Conservation (phyloP, 805 yeast species). For the Pichia manshurica region DNA sequence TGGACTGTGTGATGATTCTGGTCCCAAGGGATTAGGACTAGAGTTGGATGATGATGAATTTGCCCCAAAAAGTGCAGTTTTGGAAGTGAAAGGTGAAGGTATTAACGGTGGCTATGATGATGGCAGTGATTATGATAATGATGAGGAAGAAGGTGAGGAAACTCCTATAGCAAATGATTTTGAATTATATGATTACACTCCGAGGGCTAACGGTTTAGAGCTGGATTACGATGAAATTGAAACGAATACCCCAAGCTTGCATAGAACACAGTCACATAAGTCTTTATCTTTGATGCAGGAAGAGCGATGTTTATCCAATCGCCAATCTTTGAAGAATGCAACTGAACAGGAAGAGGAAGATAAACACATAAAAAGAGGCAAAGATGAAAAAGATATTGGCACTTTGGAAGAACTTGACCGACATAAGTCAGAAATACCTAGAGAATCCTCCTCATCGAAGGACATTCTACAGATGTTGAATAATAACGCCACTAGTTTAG, state of each 20-base stretch:
- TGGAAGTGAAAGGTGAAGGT: background rate
- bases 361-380: no score
- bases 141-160: no score
- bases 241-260: background rate
- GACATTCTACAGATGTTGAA: conserved; percentile 7
- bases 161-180: no score
- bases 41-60: conserved; percentile 7
- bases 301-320: no score
- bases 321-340: no score
- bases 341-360: background rate
- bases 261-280: no score
- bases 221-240: background rate
- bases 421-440: no score
- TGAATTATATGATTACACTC: background rate
- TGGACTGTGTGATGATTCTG: conserved; percentile 14
- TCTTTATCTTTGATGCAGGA: no score
- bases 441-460: background rate
- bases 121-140: conserved; percentile 1
- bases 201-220: background rate
- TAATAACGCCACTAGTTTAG: background rate
- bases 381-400: no score
- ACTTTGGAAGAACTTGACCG: no score
- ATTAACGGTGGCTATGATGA: conserved; percentile 4
- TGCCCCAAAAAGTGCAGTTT: background rate
- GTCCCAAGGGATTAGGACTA: conserved; percentile 5